phyloP scores from a whole-genome alignment of 257 asterid species.

The Jasminum sambac region DNA sequence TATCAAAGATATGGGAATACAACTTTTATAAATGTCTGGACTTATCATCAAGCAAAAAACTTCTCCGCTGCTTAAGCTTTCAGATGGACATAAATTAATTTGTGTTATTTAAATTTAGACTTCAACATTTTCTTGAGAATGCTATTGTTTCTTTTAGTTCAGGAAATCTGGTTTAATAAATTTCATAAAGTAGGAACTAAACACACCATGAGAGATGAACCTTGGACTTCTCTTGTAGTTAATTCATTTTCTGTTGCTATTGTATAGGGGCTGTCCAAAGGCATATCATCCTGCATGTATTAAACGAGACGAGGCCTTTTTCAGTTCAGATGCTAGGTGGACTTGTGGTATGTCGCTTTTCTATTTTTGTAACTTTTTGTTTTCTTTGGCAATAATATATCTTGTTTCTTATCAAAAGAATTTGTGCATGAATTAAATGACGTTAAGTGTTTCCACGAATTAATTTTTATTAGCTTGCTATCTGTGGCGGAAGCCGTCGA shows the following conservation, averaged over 20 bases:
- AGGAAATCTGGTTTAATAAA: conserved; percentile 2
- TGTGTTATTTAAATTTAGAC: neutral
- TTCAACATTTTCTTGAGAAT: neutral
- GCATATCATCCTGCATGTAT: conserved; percentile 95
- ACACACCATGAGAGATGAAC: neutral
- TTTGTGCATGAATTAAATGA: neutral
- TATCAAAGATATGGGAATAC: neutral
- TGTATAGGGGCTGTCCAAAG: conserved; percentile 93
- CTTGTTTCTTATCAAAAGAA: too few species aligned
- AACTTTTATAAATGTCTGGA: neutral
- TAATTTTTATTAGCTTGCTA: neutral
- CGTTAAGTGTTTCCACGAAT: neutral
- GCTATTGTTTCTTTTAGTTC: neutral
- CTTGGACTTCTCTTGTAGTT: conserved; percentile 13
- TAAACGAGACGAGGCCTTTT: conserved; percentile 88
- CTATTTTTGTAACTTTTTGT: too few species aligned
- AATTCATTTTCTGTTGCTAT: conserved; percentile 19
- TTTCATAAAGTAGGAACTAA: conserved; percentile 1
- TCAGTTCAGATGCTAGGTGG: conserved; percentile 81
- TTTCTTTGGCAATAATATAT: too few species aligned
- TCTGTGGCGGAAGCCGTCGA: neutral
- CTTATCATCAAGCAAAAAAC: too few species aligned
- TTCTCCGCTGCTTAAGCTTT: neutral
- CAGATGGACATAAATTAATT: neutral
- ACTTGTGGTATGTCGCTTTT: conserved; percentile 57